A percentile compares a stretch with the other conserved stretches of the same genome.
phyloP scores from a whole-genome alignment of 805 yeast species.

The Clavispora asparagi region DNA sequence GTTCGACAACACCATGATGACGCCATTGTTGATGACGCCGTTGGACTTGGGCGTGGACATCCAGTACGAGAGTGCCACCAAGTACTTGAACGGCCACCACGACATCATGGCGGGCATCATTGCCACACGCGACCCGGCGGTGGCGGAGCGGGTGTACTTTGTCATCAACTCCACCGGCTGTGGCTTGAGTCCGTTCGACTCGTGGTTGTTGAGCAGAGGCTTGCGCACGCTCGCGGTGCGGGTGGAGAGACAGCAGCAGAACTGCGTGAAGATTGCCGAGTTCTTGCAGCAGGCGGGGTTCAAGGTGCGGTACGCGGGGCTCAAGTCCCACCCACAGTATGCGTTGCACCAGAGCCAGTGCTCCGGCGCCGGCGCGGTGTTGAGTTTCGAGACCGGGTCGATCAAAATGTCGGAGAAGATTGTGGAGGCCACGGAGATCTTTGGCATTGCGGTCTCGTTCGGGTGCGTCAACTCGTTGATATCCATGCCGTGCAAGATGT shows the following conservation, averaged over 20 bases:
- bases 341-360: slow-evolving; percentile 73
- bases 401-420: slow-evolving; percentile 60
- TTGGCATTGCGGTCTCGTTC: slow-evolving; percentile 87
- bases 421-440: slow-evolving; percentile 70
- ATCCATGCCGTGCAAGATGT: slow-evolving; percentile 93
- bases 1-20: slow-evolving; percentile 96
- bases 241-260: slow-evolving; percentile 81
- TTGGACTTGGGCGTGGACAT: slow-evolving; percentile 84
- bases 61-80: slow-evolving; percentile 91
- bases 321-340: slow-evolving; percentile 75
- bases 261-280: slow-evolving; percentile 69
- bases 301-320: slow-evolving; percentile 82
- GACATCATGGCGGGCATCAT: slow-evolving; percentile 95
- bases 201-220: slow-evolving; percentile 85
- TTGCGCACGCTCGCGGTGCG: slow-evolving; percentile 83
- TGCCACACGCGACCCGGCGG: slow-evolving; percentile 57
- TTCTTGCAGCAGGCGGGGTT: slow-evolving; percentile 66
- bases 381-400: slow-evolving; percentile 83
- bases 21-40: slow-evolving; percentile 82
- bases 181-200: slow-evolving; percentile 89
- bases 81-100: slow-evolving; percentile 90
- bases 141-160: slow-evolving; percentile 67
- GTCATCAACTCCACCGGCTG: slow-evolving; percentile 88
- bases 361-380: slow-evolving; percentile 84
- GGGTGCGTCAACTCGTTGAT: slow-evolving; percentile 92